Evolutionary conservation across 208 protist species (phyloP).

Genomic region (Zelonia costaricensis): DNA sequence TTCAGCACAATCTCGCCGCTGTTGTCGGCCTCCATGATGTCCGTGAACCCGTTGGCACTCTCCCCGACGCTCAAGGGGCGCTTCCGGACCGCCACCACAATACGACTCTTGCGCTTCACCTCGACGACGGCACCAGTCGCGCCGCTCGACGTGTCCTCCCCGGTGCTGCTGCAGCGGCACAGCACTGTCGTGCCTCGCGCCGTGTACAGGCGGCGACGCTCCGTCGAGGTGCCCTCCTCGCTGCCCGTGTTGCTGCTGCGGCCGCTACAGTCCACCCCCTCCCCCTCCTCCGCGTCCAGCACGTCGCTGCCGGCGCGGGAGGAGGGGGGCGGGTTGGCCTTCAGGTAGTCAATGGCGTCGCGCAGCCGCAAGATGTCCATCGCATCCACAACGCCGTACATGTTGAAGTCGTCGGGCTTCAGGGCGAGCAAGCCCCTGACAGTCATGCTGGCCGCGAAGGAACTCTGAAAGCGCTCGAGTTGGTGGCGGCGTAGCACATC

Average conservation of each 20-base stretch:
- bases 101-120: conserved; percentile 74
- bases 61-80: conserved; percentile 83
- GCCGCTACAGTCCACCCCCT: conserved; percentile 3
- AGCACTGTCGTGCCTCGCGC: conserved; percentile 62
- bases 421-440: conserved; percentile 27
- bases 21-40: conserved; percentile 85
- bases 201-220: conserved; percentile 41
- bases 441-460: conserved; percentile 28
- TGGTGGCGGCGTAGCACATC: conserved; percentile 30
- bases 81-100: conserved; percentile 89
- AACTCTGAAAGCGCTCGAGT: conserved; percentile 19
- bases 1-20: conserved; percentile 63
- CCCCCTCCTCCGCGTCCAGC: conserved; percentile 27
- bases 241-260: conserved; percentile 12
- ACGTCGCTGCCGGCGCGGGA: conserved; percentile 44
- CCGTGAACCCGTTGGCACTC: conserved; percentile 51
- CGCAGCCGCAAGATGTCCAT: conserved; percentile 36
- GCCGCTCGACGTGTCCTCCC: no score
- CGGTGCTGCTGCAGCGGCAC: no score
- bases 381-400: conserved; percentile 38
- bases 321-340: conserved; percentile 21
- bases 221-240: conserved; percentile 18
- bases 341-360: conserved; percentile 41
- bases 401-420: conserved; percentile 31
- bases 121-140: conserved; percentile 22